Base-by-base conservation (phyloP, 1,139 yeast genomes). In the Magnusiomyces fungicola region DNA sequence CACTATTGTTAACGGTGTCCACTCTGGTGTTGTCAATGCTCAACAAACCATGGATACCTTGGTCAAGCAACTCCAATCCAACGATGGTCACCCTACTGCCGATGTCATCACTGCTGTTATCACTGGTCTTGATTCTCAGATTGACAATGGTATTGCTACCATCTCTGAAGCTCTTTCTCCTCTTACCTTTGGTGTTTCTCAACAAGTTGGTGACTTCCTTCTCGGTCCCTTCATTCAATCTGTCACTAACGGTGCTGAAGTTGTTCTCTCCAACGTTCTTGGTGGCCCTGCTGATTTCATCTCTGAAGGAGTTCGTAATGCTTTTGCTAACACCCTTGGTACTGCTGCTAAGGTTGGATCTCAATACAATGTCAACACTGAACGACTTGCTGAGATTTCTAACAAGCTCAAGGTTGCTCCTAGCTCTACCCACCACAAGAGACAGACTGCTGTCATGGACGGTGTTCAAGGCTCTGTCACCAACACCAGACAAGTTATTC, bases 181-280 rank as follows among this genome's bases (percentile, higher is more conserved):
- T 21, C 30, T 58, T 22, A 56, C 60, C 21, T 56, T 56, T 19
- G 58, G 57, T 16, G 55, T 61, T 12, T 52, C 60, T 16, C 55
- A 53, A 42, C 60, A 56, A 9, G 53, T 64, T 37, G 63, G 59
- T 22, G 52, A 55, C 46, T 50, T 51, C 39, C 43, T 59, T 14
- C 55, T 59, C 5, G 63, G 63, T 12, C 63, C 63, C 37, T 51
- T 59, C 34, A 56, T 55, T 21, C 63, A 60, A 53, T 55, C 23
- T n/a, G n/a, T n/a, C n/a, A n/a, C n/a, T n/a, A n/a, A n/a, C n/a
- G n/a, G n/a, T n/a, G n/a, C n/a, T n/a, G 65, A 62, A 51, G 67
- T 61, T 5, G 45, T 61, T 25, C 48, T 59, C 16, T 50, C 58
- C 46, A 58, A 58, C 50, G 41, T 53, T 22, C 46, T 60, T 34